Base-by-base conservation (phyloP, 2,329 filamentous ascomycete genomes). In the Oidium heveae region DNA sequence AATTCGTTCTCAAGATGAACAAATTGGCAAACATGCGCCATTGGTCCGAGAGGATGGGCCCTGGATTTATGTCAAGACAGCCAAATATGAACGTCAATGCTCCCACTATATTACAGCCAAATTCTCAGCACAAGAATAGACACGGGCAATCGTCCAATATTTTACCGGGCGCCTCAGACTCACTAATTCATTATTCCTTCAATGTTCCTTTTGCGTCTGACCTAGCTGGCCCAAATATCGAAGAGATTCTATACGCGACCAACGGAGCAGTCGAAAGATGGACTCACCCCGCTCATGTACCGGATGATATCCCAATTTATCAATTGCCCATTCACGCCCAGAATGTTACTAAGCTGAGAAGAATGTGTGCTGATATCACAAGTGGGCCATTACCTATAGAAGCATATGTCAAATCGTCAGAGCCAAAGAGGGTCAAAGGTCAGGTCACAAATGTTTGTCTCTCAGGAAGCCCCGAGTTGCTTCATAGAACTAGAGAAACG, bases 201-300 rank as follows among this genome's bases (percentile, higher is more conserved):
- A 96, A 95, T 66, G 84, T 98, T 52, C 91, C 91, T 57, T 95
- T 96, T 70, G 82, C 87, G 61, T 94, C 86, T 59, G 89, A 89
- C 63, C 79, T 98, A 58, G 78, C 85, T 58, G 91, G 91, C 36
- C 91, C 91, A 59, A 87, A 96, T 64, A 84, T 84, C 61, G 87
- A 95, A 68, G 88, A 96, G 68, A 86, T 98, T 63, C 77, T 96
- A 57, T 89, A 95, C 70, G 87, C 89, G 59, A 94, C 85, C 59
- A 79, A 80, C 56, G 84, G 86, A 61, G 88, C 89, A 57, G 80
- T 94, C 59, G 77, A 89, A 60, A 80, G 86, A 66, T 98, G 91
- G 91, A 91, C 86, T 53, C 89, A 94, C 68, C 84, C 89, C 58
- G 84, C 86, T 66, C 86, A 85, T 62, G 84, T 85, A 55, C 79